Evolutionary conservation across 2,329 filamentous ascomycete genomes (phyloP), one percentile per base, ranked within the genome.

Genomic region (Xylaria polymorpha): DNA sequence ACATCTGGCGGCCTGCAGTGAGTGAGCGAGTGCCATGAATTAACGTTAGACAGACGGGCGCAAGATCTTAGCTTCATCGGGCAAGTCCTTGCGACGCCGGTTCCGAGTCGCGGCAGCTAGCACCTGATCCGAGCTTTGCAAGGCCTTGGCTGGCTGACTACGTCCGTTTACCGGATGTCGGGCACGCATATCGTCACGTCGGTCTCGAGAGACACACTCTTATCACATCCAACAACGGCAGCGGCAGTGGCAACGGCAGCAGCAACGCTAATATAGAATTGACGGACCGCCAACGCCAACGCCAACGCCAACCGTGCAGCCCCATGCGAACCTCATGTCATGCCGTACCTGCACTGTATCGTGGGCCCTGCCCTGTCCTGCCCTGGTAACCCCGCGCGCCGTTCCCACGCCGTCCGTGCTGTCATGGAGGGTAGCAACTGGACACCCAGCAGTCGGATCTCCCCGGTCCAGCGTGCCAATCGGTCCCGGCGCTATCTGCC

Each of bases 61-160:
- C 69, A 43, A 72, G 71, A 68, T 76, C 71, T 55, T 76, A 70
- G 64, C 75, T 72, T 22, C 41, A 72, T 76, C 57, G 39, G 75
- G 75, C 71, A 77, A 73, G 75, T 77, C 74, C 75, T 76, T 67
- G 75, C 75, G 75, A 75, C 43, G 62, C 68, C 35, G 59, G 46
- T 39, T 64, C 67, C 69, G 59, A 70, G 50, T 39, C 41, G 20
- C 58, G 61, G 53, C 61, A 48, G 53, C 18, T 48, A 48, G 29
- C 57, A 46, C 58, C 39, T 57, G 43, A 44, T 29, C 55, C 61
- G 66, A 61, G 53, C 29, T 56, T 20, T 53, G 41, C n/a, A 8
- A 51, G 61, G 39, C 5, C 63, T 69, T 66, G 63, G 59, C 64
- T 61, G 18, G 39, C 43, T 66, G 43, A 55, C 46, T 44, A 57